phyloP scores from a whole-genome alignment of 306 rosid genomes.

The Cucurbita moschata region DNA sequence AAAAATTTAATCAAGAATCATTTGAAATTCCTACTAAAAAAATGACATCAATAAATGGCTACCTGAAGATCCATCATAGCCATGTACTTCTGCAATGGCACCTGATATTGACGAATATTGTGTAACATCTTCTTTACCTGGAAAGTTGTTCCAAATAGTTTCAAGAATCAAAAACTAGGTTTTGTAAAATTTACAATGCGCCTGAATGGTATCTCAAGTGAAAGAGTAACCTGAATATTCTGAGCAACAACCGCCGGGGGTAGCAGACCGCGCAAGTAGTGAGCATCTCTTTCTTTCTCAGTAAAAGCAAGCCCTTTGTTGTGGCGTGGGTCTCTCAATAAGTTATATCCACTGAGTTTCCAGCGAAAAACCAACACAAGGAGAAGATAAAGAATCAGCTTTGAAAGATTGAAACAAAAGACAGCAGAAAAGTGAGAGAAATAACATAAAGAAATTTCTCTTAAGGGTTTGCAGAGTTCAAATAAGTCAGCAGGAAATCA shows the following conservation, averaged over 20 bases:
- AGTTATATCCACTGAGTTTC: conserved; percentile 49
- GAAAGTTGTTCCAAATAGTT: conserved; percentile 1
- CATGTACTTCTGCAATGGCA: conserved; percentile 79
- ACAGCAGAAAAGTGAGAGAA: not conserved
- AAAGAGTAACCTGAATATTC: conserved; percentile 58
- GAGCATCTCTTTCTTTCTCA: conserved; percentile 89
- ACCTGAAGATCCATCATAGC: conserved; percentile 99
- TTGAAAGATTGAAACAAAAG: not conserved
- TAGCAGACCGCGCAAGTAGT: conserved; percentile 83
- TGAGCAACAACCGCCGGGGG: conserved; percentile 68
- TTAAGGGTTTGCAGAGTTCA: not conserved
- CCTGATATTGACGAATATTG: conserved; percentile 60
- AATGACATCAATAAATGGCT: not conserved
- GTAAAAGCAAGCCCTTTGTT: conserved; percentile 91
- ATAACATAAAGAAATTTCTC: not conserved
- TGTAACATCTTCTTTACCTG: conserved; percentile 79
- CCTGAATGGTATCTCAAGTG: not conserved
- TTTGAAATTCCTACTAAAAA: not conserved
- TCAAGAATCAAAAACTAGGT: not conserved
- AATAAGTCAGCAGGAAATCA: not conserved
- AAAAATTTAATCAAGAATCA: not conserved
- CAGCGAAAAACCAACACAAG: not conserved
- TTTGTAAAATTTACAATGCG: not conserved
- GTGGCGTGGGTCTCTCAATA: conserved; percentile 83
- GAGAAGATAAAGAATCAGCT: not conserved